Evolutionary conservation across 106 monocot genomes (phyloP), one percentile per base, ranked within the genome.

Genomic region (Dioscorea dumetorum): DNA sequence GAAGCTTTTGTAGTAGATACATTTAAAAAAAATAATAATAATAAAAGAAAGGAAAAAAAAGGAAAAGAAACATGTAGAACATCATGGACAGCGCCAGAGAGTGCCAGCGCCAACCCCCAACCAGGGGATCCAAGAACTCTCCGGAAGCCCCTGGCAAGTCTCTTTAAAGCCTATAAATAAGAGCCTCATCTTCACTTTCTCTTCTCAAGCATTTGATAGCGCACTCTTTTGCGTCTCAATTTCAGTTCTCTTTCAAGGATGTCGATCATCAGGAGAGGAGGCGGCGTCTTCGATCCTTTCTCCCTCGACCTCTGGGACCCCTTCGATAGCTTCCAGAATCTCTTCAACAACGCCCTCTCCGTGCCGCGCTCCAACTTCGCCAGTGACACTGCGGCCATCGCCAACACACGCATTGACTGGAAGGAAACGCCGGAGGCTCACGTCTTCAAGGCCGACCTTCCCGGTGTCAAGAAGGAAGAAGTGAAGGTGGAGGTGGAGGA

Each of bases 371-470:
- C 57, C 48, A n/a, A 48, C 78, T 68, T 76, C 76, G 24, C 60
- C 33, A 66, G 22, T 12, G 69, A 50, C 16, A 57, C 73, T 17
- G 73, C 79, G 0, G 69, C 70, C 32, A 70, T 66, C 14, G 70
- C 63, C 70, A 57, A 64, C 60, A 61, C 70, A 4, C 74, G 69
- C 74, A 66, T 75, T n/a, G 64, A 65, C 73, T 73, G 64, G 73
- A 73, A 65, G 73, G 64, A 73, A 64, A 73, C 57, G 22, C 73
- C 73, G 35, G 54, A 53, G 23, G 73, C 73, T 9, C 73, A 73
- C 64, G 35, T 73, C 41, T 73, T 73, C 73, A 73, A 73, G 64
- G 73, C 73, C 2, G 73, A 73, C 62, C 64, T 73, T 12, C 73
- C 73, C 16, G 73, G 64, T 60, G 2, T 71, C 16, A 54, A 54